Percentiles rank a stretch among this genome's conserved stretches.
Evolutionary conservation across 495 filamentous ascomycete species (phyloP).

Genomic region (Podospora didyma): DNA sequence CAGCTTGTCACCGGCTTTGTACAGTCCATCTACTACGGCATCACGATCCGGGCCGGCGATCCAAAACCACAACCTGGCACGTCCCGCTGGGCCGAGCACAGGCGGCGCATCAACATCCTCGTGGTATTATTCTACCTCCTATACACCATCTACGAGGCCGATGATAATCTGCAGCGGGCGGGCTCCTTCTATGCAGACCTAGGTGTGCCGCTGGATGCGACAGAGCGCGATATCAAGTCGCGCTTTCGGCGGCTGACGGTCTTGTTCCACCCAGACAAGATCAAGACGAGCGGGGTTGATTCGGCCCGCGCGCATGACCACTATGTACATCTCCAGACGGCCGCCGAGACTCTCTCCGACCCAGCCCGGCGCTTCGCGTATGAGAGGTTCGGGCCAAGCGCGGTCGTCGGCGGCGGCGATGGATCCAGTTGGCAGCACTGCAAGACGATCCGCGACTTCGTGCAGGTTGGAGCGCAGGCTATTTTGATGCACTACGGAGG

Average conservation of each 20-base stretch:
- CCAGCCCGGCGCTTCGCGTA: constrained; percentile 85
- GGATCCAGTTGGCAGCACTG: constrained; percentile 43
- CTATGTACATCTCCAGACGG: constrained; percentile 78
- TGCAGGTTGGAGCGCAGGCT: constrained; percentile 57
- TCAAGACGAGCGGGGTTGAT: constrained; percentile 43
- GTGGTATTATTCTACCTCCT: constrained; percentile 80
- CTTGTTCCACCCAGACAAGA: constrained; percentile 85
- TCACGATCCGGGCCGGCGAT: constrained; percentile 89
- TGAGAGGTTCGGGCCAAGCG: constrained; percentile 80
- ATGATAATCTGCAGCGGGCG: constrained; percentile 66
- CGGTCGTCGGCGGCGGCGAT: constrained; percentile 43
- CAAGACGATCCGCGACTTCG: constrained; percentile 68
- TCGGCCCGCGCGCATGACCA: constrained; percentile 35
- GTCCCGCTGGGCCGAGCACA: constrained; percentile 63
- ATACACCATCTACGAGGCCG: constrained; percentile 92
- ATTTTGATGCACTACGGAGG: constrained; percentile 62
- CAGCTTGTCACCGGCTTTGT: constrained; percentile 76
- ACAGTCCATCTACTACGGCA: constrained; percentile 78
- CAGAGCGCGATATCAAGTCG: constrained; percentile 75
- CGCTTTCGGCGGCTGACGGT: constrained; percentile 81
- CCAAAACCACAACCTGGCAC: constrained; percentile 71
- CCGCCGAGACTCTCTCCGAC: constrained; percentile 78
- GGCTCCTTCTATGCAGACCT: constrained; percentile 78
- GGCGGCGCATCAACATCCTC: constrained; percentile 73
- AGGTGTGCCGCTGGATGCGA: constrained; percentile 59